Conservation (phyloP, 805 yeast species). For the Sugiyamaella chiloensis region DNA sequence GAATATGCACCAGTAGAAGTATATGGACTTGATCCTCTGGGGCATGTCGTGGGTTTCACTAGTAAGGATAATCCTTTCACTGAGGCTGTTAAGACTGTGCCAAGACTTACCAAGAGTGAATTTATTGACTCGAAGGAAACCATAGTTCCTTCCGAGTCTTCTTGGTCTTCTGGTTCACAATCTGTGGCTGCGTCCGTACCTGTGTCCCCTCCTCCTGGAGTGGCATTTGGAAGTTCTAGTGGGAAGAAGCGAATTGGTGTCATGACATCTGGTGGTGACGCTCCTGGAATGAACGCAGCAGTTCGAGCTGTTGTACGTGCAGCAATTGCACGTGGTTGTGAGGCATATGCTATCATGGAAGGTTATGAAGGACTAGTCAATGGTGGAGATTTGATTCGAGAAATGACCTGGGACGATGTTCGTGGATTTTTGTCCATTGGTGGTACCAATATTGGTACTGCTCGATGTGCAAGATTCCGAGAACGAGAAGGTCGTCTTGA, state of each 20-base stretch:
- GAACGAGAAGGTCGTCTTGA: slow-evolving; percentile 79
- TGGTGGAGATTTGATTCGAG: slow-evolving; percentile 76
- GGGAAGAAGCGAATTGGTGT: slow-evolving; percentile 71
- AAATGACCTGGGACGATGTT: slow-evolving; percentile 91
- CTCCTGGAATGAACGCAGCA: slow-evolving; percentile 97
- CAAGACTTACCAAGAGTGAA: not conserved
- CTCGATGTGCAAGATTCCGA: slow-evolving; percentile 81
- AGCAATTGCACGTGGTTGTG: slow-evolving; percentile 83
- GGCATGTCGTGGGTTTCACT: slow-evolving; percentile 78
- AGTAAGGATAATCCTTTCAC: slow-evolving; percentile 37
- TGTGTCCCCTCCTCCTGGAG: slow-evolving; percentile 18
- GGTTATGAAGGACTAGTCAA: slow-evolving; percentile 91
- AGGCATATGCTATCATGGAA: slow-evolving; percentile 86
- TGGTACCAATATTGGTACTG: slow-evolving; percentile 96
- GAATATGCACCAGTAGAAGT: slow-evolving; percentile 72
- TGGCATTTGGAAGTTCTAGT: slow-evolving; percentile 16
- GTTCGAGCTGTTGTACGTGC: slow-evolving; percentile 95
- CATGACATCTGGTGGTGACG: slow-evolving; percentile 98
- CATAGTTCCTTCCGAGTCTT: no score
- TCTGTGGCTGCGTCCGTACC: slow-evolving; percentile 3
- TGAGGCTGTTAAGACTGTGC: slow-evolving; percentile 5
- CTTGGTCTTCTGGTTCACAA: slow-evolving; percentile 2
- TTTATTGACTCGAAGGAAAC: no score
- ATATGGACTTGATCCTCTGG: slow-evolving; percentile 79
- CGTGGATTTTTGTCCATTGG: slow-evolving; percentile 91